Percentiles rank a stretch among this genome's conserved stretches.
Conservation (phyloP, 2,329 filamentous ascomycete species). For the Fusarium sp. region DNA sequence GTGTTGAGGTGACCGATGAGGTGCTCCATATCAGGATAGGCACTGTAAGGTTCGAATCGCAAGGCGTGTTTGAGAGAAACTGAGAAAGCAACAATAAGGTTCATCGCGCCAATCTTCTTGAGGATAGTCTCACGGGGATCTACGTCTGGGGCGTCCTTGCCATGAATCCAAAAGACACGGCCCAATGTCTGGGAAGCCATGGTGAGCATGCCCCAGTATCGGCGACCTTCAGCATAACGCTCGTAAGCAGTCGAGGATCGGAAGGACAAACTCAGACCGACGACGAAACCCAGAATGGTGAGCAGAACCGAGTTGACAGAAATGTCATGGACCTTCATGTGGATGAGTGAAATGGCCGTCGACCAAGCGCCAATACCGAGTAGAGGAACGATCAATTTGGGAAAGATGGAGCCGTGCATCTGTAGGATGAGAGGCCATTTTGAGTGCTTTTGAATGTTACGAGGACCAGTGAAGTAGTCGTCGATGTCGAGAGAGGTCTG, state of each 20-base stretch:
- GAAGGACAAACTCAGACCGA: slow-evolving; percentile 82
- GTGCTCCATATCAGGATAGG: slow-evolving; percentile 78
- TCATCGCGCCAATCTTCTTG: slow-evolving; percentile 78
- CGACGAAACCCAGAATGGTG: slow-evolving; percentile 84
- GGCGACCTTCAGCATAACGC: slow-evolving; percentile 73
- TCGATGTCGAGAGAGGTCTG: slow-evolving; percentile 61
- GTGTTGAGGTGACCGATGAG: slow-evolving; percentile 79
- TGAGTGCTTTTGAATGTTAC: slow-evolving; percentile 77
- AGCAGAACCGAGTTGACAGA: slow-evolving; percentile 63
- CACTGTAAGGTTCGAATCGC: slow-evolving; percentile 83
- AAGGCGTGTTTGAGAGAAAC: slow-evolving; percentile 83
- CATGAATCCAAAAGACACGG: slow-evolving; percentile 86
- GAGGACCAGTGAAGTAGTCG: slow-evolving; percentile 73
- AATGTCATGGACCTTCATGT: slow-evolving; percentile 52
- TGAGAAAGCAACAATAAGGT: slow-evolving; percentile 82
- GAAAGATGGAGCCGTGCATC: slow-evolving; percentile 79
- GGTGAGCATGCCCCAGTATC: slow-evolving; percentile 70
- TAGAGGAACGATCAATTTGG: slow-evolving; percentile 78
- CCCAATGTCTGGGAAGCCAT: slow-evolving; percentile 75
- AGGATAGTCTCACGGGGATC: slow-evolving; percentile 74
- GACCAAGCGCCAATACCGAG: slow-evolving; percentile 72
- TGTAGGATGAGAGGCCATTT: slow-evolving; percentile 82
- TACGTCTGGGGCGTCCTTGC: slow-evolving; percentile 63
- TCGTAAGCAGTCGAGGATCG: slow-evolving; percentile 83
- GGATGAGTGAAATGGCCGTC: slow-evolving; percentile 70